Conservation (phyloP, 2,329 filamentous ascomycete species). For the Didymella segeticola region DNA sequence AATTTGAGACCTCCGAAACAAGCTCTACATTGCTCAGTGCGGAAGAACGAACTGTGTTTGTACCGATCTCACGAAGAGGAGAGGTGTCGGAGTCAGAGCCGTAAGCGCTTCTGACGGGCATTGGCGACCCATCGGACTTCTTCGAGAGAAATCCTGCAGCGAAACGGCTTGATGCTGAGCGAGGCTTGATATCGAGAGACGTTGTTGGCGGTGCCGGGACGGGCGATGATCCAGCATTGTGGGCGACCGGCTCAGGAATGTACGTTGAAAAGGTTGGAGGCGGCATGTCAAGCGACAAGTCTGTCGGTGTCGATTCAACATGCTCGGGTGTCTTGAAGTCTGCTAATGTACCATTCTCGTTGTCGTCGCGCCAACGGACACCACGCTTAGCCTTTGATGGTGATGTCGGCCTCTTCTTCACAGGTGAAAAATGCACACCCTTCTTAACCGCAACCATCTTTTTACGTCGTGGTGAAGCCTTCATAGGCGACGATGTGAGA, state of each 20-base stretch:
- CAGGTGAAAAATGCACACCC: slow-evolving; percentile 79
- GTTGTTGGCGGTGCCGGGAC: slow-evolving; percentile 64
- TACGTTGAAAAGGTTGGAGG: slow-evolving; percentile 60
- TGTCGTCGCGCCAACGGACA: slow-evolving; percentile 93
- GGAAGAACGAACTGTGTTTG: slow-evolving; percentile 55
- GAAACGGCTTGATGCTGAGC: slow-evolving; percentile 70
- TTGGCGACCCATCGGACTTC: slow-evolving; percentile 67
- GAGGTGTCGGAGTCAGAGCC: slow-evolving; percentile 64
- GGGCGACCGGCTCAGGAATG: slow-evolving; percentile 30
- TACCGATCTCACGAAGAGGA: slow-evolving; percentile 55
- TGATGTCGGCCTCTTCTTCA: slow-evolving; percentile 69
- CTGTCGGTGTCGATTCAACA: slow-evolving; percentile 64
- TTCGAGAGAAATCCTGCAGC: slow-evolving; percentile 86
- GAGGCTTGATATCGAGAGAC: slow-evolving; percentile 65
- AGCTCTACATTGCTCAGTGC: slow-evolving; percentile 62
- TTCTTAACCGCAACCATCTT: slow-evolving; percentile 71
- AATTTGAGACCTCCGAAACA: slow-evolving; percentile 31
- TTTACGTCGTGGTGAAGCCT: slow-evolving; percentile 80
- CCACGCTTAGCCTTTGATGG: slow-evolving; percentile 70
- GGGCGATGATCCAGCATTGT: slow-evolving; percentile 60
- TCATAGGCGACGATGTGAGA: slow-evolving; percentile 69
- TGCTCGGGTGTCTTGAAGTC: slow-evolving; percentile 92
- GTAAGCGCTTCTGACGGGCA: slow-evolving; percentile 62
- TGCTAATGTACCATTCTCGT: slow-evolving; percentile 81
- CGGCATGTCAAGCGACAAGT: slow-evolving; percentile 59